A percentile compares a stretch with the other conserved stretches of the same genome.
Conservation (phyloP, 306 rosid genomes). For the Fragaria nilgerrensis region DNA sequence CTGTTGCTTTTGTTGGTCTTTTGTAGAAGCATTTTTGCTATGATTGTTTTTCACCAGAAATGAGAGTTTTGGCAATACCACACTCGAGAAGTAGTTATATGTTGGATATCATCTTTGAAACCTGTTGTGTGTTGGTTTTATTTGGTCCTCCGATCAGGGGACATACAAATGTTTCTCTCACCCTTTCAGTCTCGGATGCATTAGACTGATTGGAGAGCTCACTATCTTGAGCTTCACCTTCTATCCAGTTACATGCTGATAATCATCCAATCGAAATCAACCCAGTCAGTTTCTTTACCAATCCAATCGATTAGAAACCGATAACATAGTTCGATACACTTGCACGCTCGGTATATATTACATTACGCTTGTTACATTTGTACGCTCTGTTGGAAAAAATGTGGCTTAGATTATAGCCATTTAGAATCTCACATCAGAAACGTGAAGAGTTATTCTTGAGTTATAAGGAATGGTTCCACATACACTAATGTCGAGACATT, state of each 20-base stretch:
- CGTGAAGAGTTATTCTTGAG: too few relatives aligned
- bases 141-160: background rate
- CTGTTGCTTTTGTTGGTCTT: background rate
- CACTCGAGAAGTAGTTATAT: background rate
- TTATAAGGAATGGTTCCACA: too few relatives aligned
- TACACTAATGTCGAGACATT: too few relatives aligned
- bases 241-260: background rate
- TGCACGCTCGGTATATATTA: too few relatives aligned
- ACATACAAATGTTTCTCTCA: background rate
- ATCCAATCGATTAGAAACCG: background rate
- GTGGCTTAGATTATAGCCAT: too few relatives aligned
- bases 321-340: too few relatives aligned
- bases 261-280: background rate
- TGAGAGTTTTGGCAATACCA: background rate
- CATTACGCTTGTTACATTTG: background rate
- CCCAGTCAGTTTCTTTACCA: background rate
- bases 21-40: background rate
- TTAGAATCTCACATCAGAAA: too few relatives aligned
- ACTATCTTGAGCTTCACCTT: background rate
- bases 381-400: too few relatives aligned
- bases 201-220: background rate
- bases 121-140: conserved; percentile 3
- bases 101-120: background rate
- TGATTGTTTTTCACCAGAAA: conserved; percentile 2
- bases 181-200: background rate